A percentile compares a stretch with the other conserved stretches of the same genome.
Evolutionary conservation across 371 early-diverging fungal genomes (phyloP).

Genomic region (Haplosporangium sp.): DNA sequence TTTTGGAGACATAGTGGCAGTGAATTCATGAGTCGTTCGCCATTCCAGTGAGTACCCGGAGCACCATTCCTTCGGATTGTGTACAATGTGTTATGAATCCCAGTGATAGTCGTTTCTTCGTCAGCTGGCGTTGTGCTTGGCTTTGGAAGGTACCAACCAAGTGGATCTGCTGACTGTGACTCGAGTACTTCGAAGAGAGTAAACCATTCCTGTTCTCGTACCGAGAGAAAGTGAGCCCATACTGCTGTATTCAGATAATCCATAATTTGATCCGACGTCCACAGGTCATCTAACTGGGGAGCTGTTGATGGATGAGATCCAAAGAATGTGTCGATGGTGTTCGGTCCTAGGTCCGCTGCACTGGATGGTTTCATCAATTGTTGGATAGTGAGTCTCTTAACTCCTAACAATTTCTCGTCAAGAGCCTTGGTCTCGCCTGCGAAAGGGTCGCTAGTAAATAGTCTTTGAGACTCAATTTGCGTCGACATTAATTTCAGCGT

Average conservation of each 20-base stretch:
- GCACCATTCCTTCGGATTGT: constrained; percentile 60
- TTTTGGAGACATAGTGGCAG: constrained; percentile 80
- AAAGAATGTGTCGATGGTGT: constrained; percentile 31
- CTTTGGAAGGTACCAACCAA: constrained; percentile 81
- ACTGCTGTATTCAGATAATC: constrained; percentile 46
- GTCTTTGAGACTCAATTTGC: constrained; percentile 25
- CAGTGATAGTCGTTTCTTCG: constrained; percentile 74
- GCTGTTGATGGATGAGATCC: constrained; percentile 7
- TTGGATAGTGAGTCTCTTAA: constrained; percentile 24
- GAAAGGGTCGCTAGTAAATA: constrained; percentile 8
- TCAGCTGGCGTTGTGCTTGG: constrained; percentile 55
- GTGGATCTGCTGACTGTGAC: constrained; percentile 74
- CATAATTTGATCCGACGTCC: constrained; percentile 28
- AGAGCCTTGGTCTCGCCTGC: constrained; percentile 6
- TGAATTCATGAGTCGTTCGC: constrained; percentile 62
- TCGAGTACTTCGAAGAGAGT: constrained; percentile 77
- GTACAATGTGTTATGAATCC: constrained; percentile 69
- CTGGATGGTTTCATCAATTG: constrained; percentile 24
- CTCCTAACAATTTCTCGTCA: constrained; percentile 3
- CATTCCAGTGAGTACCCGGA: constrained; percentile 36
- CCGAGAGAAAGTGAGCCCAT: constrained; percentile 63
- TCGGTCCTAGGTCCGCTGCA: constrained; percentile 12
- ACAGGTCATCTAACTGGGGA: constrained; percentile 24
- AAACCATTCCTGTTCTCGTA: constrained; percentile 81
- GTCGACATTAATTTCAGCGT: constrained; percentile 22